Conservation (phyloP, 2,329 filamentous ascomycete species). For the Endoconidiophora laricicola region DNA sequence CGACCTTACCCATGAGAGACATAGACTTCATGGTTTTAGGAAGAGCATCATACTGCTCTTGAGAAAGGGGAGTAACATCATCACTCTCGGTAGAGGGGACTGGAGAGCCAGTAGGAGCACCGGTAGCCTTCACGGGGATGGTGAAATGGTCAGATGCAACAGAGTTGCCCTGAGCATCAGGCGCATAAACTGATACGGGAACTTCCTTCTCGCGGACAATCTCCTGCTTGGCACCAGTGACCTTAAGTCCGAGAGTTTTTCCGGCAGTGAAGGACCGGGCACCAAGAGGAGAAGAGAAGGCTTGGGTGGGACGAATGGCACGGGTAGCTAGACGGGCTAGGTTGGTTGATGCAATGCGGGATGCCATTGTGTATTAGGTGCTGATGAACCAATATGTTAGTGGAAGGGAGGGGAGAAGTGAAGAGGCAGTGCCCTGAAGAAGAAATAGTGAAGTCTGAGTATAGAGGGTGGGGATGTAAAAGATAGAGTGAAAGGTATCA, state of each 20-base stretch:
- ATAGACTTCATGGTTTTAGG: slow-evolving; percentile 52
- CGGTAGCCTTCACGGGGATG: slow-evolving; percentile 33
- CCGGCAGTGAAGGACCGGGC: slow-evolving; percentile 11
- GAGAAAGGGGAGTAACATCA: slow-evolving; percentile 33
- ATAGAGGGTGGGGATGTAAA: background rate
- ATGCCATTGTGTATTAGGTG: slow-evolving; percentile 15
- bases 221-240: slow-evolving; percentile 25
- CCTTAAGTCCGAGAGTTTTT: slow-evolving; percentile 14
- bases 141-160: slow-evolving; percentile 33
- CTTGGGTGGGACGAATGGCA: slow-evolving; percentile 20
- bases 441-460: background rate
- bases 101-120: slow-evolving; percentile 26
- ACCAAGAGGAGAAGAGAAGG: slow-evolving; percentile 15
- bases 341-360: slow-evolving; percentile 18
- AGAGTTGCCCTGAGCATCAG: slow-evolving; percentile 28
- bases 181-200: slow-evolving; percentile 36
- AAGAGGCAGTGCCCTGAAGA: background rate
- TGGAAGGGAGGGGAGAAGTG: slow-evolving; percentile 13
- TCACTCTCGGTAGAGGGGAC: slow-evolving; percentile 27
- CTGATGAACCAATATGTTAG: slow-evolving; percentile 11
- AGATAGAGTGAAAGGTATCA: background rate
- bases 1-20: slow-evolving; percentile 52
- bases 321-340: slow-evolving; percentile 17
- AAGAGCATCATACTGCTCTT: slow-evolving; percentile 37
- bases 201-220: slow-evolving; percentile 41